Base-by-base conservation (phyloP, 1,284 basidiomycete genomes). In the Fomitiporia mediterranea region DNA sequence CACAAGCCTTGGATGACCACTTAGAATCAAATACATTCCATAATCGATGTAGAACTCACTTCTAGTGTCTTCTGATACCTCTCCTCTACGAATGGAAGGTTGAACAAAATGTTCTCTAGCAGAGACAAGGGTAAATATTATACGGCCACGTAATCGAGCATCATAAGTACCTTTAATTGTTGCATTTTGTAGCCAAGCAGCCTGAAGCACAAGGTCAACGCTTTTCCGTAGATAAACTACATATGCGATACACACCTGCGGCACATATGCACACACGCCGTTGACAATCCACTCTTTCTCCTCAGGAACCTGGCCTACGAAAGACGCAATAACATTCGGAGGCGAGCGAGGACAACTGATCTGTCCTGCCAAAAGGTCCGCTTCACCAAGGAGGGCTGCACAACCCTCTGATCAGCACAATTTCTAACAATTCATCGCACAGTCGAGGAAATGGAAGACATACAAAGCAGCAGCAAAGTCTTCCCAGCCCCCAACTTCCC, bases 71-170 rank as follows among this genome's bases (percentile, higher is more conserved):
- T 80, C 51, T 82, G 74, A 66, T 96, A 96, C 2, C 94, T 80
- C 51, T 83, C 79, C 64, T 86, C 81, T 60, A 92, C 79, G 63
- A 80, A 92, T 0, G 91, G 91, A 23, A 92, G 74, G 57, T 86
- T 90, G 71, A 98, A 98, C 21, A 97, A 70, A 61, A 98, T 96
- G 64, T 98, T 98, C 49, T 96, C 91, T 86, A 49, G 8, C 52
- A 19, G 27, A 37, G 30, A 50, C 23, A 30, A 15, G 19, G 11
- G 21, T 50, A 9, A 43, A 9, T 25, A n/a, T 13, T 23, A 30
- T 55, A n/a, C n/a, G 43, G 55, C 17, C 49, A 37, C 28, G 19
- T 30, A 15, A 32, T 37, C n/a, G 35, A 37, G 3, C 17, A 23
- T n/a, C 49, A 50, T 2, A 2, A 2, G 46, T 51, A 85, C 85